Evolutionary conservation across 208 protist species (phyloP), one percentile per base, ranked within the genome.

Genomic region (Trypanosoma caninum): DNA sequence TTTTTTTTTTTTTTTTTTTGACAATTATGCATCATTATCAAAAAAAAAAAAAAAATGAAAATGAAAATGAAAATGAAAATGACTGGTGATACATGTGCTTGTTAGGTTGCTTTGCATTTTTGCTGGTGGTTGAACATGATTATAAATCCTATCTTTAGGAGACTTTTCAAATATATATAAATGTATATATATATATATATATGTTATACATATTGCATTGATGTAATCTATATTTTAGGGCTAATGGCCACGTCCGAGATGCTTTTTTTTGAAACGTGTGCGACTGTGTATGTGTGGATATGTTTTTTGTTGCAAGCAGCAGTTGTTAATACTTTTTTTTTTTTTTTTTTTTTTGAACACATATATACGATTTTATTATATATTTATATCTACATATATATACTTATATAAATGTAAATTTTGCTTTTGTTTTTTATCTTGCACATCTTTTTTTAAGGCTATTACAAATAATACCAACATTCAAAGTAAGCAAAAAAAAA

Each of bases 381-480:
- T 55, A 55, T 40, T 22, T 55, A 38, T 55, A n/a, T n/a, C n/a
- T n/a, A n/a, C n/a, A 55, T 55, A 33, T 33, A 55, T 55, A 55
- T 55, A 37, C n/a, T 38, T 22, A 40, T 55, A 34, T 40, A 51
- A 14, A n/a, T n/a, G n/a, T n/a, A n/a, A n/a, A n/a, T n/a, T n/a
- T n/a, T n/a, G n/a, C n/a, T n/a, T n/a, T n/a, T n/a, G n/a, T 10
- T 33, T 13, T n/a, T 25, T 6, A 11, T 55, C 18, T 20, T 38
- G 31, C 2, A 14, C 2, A 16, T 50, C 14, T 35, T 2, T 54
- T 28, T 16, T 61, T 44, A 25, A 31, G 33, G 55, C 20, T 38
- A 38, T 40, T 14, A 37, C 5, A 47, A 25, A 38, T 18, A 53
- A 18, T 47, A 42, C 40, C 27, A 47, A 13, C 33, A 51, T 18